phyloP scores from a whole-genome alignment of 164 flowering plant species.

The Aristolochia contorta region DNA sequence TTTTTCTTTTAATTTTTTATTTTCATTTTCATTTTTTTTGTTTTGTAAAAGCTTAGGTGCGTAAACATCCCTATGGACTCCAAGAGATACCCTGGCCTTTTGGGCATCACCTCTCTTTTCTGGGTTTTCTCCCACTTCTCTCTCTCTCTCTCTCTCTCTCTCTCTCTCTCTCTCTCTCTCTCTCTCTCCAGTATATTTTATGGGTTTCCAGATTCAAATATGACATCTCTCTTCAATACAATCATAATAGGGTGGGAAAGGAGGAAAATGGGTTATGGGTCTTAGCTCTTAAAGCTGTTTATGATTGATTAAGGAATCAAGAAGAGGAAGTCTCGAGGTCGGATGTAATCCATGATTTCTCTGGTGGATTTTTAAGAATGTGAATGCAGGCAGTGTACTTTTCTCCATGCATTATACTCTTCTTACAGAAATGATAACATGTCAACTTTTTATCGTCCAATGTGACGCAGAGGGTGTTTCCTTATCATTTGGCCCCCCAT shows the following conservation, averaged over 20 bases:
- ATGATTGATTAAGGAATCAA: not conserved
- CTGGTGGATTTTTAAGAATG: not conserved
- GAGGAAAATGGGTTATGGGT: too few species aligned
- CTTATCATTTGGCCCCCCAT: too few species aligned
- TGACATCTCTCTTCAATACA: too few species aligned
- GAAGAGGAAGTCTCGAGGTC: not conserved
- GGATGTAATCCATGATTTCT: not conserved
- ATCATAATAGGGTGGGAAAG: too few species aligned
- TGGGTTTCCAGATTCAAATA: too few species aligned
- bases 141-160: too few species aligned
- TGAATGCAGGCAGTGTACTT: not conserved
- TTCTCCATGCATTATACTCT: not conserved
- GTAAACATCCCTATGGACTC: not conserved
- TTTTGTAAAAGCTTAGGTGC: too few species aligned
- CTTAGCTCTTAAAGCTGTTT: not conserved
- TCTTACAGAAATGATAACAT: not conserved
- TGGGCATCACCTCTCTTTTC: not conserved
- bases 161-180: too few species aligned
- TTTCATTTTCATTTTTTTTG: too few species aligned
- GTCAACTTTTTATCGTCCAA: too few species aligned
- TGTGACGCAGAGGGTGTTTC: not conserved
- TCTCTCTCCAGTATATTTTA: not conserved
- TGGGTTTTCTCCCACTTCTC: too few species aligned
- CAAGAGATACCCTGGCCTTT: constrained; percentile 3
- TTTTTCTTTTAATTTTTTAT: too few species aligned